These are phyloP conservation scores for Jamesozyma gamospora DNA, from an alignment of 805 yeast genomes.

Conservation along the genomic window DNA sequence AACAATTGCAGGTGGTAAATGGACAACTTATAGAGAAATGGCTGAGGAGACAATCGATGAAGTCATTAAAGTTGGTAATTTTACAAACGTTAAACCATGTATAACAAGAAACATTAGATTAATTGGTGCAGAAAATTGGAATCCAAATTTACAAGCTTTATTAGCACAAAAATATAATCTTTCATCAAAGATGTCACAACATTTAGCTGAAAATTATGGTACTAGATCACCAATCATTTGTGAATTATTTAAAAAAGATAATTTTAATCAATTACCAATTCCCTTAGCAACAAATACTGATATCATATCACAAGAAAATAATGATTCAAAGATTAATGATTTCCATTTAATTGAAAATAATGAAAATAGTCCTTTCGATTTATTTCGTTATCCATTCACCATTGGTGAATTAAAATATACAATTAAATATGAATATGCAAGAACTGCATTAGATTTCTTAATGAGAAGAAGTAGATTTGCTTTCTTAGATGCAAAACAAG, in stretches of 20 bases:
- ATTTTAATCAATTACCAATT: slow-evolving; percentile 52
- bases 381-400: slow-evolving; percentile 74
- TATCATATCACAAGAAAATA: slow-evolving; percentile 8
- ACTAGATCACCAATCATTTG: slow-evolving; percentile 75
- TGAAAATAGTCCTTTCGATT: slow-evolving; percentile 13
- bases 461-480: slow-evolving; percentile 92
- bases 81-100: slow-evolving; percentile 33
- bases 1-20: slow-evolving; percentile 93
- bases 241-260: slow-evolving; percentile 41
- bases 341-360: slow-evolving; percentile 2
- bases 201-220: slow-evolving; percentile 81
- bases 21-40: slow-evolving; percentile 98
- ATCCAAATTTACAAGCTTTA: slow-evolving; percentile 62
- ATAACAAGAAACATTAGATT: slow-evolving; percentile 40
- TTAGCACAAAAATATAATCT: slow-evolving; percentile 69
- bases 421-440: slow-evolving; percentile 69
- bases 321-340: slow-evolving; percentile 2
- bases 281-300: slow-evolving; percentile 42
- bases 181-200: slow-evolving; percentile 64
- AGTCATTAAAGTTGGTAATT: slow-evolving; percentile 42
- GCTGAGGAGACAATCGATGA: slow-evolving; percentile 86
- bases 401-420: slow-evolving; percentile 84
- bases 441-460: slow-evolving; percentile 82
- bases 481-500: slow-evolving; percentile 79
- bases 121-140: slow-evolving; percentile 76